Evolutionary conservation across 169 alveolate species (phyloP), one percentile per base, ranked within the genome.

Genomic region (Babesia divergens): DNA sequence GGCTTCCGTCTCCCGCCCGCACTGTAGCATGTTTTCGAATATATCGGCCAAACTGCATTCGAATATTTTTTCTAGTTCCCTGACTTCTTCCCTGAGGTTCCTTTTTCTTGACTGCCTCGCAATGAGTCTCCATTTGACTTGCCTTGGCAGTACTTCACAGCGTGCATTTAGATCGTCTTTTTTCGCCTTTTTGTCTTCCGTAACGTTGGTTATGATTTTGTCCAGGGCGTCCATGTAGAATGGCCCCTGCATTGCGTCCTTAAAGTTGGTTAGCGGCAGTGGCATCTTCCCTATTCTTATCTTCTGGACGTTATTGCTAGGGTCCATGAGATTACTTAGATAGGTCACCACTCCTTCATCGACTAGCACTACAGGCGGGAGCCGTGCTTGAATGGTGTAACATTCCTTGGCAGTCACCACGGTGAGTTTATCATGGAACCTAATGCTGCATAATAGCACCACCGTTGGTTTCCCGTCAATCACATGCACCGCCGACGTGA

Each of bases 61-160:
- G 37, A 77, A 67, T 0, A 8, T 49, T 0, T 37, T 6, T 14
- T 65, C 82, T 6, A 66, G 70, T 34, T 26, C 52, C 20, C 50
- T 18, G 34, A 77, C 52, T 8, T 59, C 70, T 32, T 77, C 76
- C 47, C 20, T 38, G 32, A 43, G 32, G 47, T 66, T 32, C 6
- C 47, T 46, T 46, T 70, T 65, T 14, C 86, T 40, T 11, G 64
- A 53, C 16, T 64, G 60, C 40, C 62, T 20, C n/a, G 82, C 72
- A 29, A 68, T 24, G 37, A 77, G 66, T 16, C 72, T 32, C 65
- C 56, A 31, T 42, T 53, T 47, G 40, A 65, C 29, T 8, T 54
- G 65, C 24, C 31, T 13, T 28, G 72, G 64, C 72, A 62, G 40
- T 49, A 4, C 18, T 11, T 43, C 43, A 28, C n/a, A 62, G 29